Evolutionary conservation across 2,329 filamentous ascomycete species (phyloP).

Genomic region (Ceratocystis cacaofunesta): DNA sequence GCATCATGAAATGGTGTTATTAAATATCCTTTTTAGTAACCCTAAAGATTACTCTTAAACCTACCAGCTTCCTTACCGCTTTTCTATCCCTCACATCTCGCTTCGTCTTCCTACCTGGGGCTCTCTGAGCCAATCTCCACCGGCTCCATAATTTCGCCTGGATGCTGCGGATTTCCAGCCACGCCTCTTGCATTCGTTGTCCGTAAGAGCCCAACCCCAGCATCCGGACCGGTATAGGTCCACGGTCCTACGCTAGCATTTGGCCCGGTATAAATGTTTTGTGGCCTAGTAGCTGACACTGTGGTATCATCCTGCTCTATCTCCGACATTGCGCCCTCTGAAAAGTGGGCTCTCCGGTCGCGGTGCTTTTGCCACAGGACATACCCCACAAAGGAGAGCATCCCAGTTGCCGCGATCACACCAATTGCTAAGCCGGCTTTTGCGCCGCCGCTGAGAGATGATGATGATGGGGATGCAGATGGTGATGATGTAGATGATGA

Average conservation of each 20-base stretch:
- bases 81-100: conserved; percentile 24
- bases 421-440: conserved; percentile 44
- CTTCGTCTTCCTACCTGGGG: conserved; percentile 20
- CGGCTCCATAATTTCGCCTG: conserved; percentile 35
- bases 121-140: conserved; percentile 34
- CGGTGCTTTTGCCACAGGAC: conserved; percentile 30
- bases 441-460: conserved; percentile 31
- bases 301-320: neutral
- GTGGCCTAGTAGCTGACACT: conserved; percentile 19
- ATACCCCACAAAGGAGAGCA: conserved; percentile 21
- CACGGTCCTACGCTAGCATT: conserved; percentile 33
- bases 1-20: no score
- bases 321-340: conserved; percentile 16
- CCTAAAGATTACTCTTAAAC: no score
- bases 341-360: conserved; percentile 18
- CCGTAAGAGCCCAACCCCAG: neutral
- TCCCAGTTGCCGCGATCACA: conserved; percentile 32
- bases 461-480: conserved; percentile 12
- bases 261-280: conserved; percentile 31
- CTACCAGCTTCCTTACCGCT: neutral
- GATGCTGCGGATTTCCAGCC: conserved; percentile 31
- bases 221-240: conserved; percentile 25
- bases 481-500: neutral
- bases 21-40: no score
- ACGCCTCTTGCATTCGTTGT: conserved; percentile 25